A percentile compares a stretch with the other conserved stretches of the same genome.
Conservation (phyloP, 2,329 filamentous ascomycete species). For the Phaeoacremonium minimum region DNA sequence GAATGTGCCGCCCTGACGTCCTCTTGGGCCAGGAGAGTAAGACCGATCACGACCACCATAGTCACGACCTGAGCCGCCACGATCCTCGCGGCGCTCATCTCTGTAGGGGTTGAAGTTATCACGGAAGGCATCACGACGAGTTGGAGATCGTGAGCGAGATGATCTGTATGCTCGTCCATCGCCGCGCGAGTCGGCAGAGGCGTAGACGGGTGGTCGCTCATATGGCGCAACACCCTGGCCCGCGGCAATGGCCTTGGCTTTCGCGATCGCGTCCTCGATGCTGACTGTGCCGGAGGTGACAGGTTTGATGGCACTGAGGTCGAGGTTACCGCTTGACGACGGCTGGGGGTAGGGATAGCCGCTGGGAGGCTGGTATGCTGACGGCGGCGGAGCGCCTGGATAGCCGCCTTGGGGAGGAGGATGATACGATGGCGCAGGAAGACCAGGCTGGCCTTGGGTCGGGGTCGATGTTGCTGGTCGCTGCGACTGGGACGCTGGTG, state of each 20-base stretch:
- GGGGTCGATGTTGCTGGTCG: slow-evolving; percentile 8
- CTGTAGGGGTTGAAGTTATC: slow-evolving; percentile 79
- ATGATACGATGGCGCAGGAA: slow-evolving; percentile 8
- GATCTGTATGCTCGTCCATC: slow-evolving; percentile 55
- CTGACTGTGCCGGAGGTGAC: slow-evolving; percentile 77
- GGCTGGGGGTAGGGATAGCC: slow-evolving; percentile 52
- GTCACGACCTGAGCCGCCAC: slow-evolving; percentile 51
- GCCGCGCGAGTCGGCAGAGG: slow-evolving; percentile 27
- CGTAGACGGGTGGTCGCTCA: slow-evolving; percentile 49
- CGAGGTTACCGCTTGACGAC: slow-evolving; percentile 69
- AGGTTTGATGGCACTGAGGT: slow-evolving; percentile 76
- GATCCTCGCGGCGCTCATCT: slow-evolving; percentile 75
- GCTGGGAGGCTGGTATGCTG: slow-evolving; percentile 7
- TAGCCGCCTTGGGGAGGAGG: slow-evolving; percentile 4
- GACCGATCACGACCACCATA: slow-evolving; percentile 64
- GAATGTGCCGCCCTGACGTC: slow-evolving; percentile 45
- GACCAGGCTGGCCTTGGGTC: slow-evolving; percentile 9
- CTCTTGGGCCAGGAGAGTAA: slow-evolving; percentile 56
- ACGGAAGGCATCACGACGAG: slow-evolving; percentile 64
- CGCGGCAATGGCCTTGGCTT: slow-evolving; percentile 76
- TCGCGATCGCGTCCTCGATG: slow-evolving; percentile 79
- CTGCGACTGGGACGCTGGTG: slow-evolving; percentile 3
- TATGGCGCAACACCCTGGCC: slow-evolving; percentile 69
- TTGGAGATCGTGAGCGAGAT: slow-evolving; percentile 67
- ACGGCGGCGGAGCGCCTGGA: slow-evolving; percentile 2